Percentiles rank a stretch among this genome's conserved stretches.
Evolutionary conservation across 305 asterid genomes (phyloP).

Genomic region (Plantago rigida): DNA sequence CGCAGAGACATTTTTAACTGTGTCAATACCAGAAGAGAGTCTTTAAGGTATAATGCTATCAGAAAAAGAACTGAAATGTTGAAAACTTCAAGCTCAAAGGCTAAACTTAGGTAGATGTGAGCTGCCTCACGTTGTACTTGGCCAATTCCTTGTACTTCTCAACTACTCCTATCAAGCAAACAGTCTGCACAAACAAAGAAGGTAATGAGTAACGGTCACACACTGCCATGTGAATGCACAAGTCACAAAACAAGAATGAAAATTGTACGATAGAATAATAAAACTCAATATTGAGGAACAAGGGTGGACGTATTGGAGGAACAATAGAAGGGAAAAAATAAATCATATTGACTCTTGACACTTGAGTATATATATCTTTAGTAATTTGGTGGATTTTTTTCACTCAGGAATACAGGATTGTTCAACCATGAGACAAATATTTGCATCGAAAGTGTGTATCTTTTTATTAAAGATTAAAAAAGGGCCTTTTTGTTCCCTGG

Average conservation of each 20-base stretch:
- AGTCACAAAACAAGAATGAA: not conserved
- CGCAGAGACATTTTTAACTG: too few relatives aligned
- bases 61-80: not conserved
- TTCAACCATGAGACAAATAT: too few relatives aligned
- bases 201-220: too few relatives aligned
- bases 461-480: too few relatives aligned
- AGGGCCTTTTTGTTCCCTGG: too few relatives aligned
- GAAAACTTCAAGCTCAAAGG: not conserved
- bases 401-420: not conserved
- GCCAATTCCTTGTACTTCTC: conserved; percentile 88
- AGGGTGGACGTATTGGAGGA: too few relatives aligned
- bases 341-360: too few relatives aligned
- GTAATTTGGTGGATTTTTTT: not conserved
- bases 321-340: too few relatives aligned
- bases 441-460: too few relatives aligned
- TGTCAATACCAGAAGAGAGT: too few relatives aligned
- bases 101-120: conserved; percentile 26
- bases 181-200: conserved; percentile 52
- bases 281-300: not conserved
- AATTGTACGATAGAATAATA: not conserved
- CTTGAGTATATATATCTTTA: too few relatives aligned
- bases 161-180: conserved; percentile 85
- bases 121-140: conserved; percentile 87
- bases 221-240: not conserved
- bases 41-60: not conserved